These are phyloP conservation scores for Flaveria ramosissima DNA, from an alignment of 129 eudicot species.

Conservation along the genomic window DNA sequence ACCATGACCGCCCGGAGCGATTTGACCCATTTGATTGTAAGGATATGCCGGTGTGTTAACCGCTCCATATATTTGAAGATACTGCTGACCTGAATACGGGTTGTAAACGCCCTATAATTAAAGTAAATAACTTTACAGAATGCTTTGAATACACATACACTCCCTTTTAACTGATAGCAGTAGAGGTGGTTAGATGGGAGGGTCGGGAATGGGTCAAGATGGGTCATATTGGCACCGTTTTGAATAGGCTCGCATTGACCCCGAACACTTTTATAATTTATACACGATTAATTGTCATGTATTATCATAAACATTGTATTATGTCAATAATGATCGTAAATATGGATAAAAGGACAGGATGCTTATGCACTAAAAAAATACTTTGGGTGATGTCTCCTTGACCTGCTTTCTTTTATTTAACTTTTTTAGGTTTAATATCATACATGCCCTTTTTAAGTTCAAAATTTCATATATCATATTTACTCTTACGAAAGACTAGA, in stretches of 20 bases:
- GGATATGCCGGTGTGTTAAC: conserved; percentile 68
- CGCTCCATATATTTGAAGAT: conserved; percentile 75
- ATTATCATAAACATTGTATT: background rate
- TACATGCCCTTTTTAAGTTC: background rate
- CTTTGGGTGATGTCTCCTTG: background rate
- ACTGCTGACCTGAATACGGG: conserved; percentile 81
- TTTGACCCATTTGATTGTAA: conserved; percentile 71
- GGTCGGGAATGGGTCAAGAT: background rate
- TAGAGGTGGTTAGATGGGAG: conserved; percentile 5
- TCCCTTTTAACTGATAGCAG: background rate
- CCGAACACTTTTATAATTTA: background rate
- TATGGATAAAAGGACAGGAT: background rate
- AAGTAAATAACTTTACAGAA: conserved; percentile 7
- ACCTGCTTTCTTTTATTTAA: background rate
- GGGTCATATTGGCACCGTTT: background rate
- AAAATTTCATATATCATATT: background rate
- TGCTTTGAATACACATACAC: background rate
- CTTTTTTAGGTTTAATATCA: background rate
- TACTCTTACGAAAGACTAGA: background rate
- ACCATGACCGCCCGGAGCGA: conserved; percentile 56
- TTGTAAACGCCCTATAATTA: conserved; percentile 68
- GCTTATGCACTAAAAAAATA: background rate
- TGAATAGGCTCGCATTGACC: background rate
- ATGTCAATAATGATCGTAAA: background rate
- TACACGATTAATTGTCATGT: background rate